Conservation (phyloP, 108 stramenopile genomes). For the Cylindrotheca closterium region DNA sequence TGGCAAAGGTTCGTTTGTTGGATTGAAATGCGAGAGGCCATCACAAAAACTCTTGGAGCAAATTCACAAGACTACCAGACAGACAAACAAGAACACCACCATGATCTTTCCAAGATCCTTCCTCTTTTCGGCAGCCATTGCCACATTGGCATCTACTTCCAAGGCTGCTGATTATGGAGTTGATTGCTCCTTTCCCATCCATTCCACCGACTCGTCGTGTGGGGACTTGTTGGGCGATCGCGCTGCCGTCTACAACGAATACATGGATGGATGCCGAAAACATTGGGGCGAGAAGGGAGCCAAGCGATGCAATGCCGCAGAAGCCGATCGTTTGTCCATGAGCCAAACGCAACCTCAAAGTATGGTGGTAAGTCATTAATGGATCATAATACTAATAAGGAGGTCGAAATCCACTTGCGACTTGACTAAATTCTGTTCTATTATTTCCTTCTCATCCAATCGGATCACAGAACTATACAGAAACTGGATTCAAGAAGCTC, state of each 20-base stretch:
- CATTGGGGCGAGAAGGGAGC: constrained; percentile 42
- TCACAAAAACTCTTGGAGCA: no score
- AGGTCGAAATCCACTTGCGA: no score
- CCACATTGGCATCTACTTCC: neutral
- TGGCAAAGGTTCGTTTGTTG: no score
- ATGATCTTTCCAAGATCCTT: neutral
- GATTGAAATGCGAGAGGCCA: no score
- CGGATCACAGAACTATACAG: constrained; percentile 58
- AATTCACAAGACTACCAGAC: no score
- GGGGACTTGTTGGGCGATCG: constrained; percentile 50
- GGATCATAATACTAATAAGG: no score
- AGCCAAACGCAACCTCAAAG: constrained; percentile 72
- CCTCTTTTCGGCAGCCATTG: constrained; percentile 4
- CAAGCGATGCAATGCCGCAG: constrained; percentile 51
- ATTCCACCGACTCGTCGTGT: constrained; percentile 38
- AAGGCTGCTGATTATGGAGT: constrained; percentile 49
- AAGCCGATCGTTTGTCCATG: constrained; percentile 71
- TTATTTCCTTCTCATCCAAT: no score
- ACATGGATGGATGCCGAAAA: constrained; percentile 75
- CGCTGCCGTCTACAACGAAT: constrained; percentile 66
- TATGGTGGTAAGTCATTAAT: constrained; percentile 57
- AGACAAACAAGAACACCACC: neutral
- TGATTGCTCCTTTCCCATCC: constrained; percentile 83
- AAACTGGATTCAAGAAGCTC: constrained; percentile 75
- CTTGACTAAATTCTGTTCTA: no score